Evolutionary conservation across 1,284 basidiomycete species (phyloP).

Genomic region (Bjerkandera adusta): DNA sequence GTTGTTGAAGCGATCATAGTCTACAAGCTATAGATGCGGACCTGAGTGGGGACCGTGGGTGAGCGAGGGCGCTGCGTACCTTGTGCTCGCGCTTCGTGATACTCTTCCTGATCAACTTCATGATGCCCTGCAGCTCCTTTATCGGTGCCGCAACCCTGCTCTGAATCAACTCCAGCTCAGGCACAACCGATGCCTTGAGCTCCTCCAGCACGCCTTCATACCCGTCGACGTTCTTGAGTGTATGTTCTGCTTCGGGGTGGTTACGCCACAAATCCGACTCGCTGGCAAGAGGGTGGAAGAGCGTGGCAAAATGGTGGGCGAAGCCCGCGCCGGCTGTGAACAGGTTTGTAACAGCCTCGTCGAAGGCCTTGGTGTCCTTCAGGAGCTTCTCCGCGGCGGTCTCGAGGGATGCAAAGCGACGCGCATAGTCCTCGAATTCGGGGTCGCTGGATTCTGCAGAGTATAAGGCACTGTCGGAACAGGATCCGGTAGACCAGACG

Average conservation of each 20-base stretch:
- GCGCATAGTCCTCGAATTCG: constrained; percentile 83
- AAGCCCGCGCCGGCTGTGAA: constrained; percentile 80
- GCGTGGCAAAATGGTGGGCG: constrained; percentile 69
- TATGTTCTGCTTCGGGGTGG: constrained; percentile 77
- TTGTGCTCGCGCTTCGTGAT: constrained; percentile 98
- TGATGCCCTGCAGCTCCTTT: constrained; percentile 85
- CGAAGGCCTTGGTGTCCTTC: constrained; percentile 90
- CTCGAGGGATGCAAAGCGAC: constrained; percentile 80
- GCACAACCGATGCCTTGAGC: constrained; percentile 73
- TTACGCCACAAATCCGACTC: constrained; percentile 83
- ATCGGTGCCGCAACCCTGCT: constrained; percentile 82
- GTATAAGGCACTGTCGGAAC: constrained; percentile 3
- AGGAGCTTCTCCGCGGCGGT: constrained; percentile 84
- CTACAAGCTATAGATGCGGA: constrained; percentile 59
- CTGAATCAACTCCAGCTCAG: constrained; percentile 96
- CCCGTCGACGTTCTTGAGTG: constrained; percentile 74
- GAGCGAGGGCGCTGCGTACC: constrained; percentile 37
- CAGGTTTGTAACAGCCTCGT: constrained; percentile 82
- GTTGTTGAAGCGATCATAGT: constrained; percentile 97
- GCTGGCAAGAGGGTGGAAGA: constrained; percentile 81
- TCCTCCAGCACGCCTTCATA: constrained; percentile 83
- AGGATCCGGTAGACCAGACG: constrained; percentile 31
- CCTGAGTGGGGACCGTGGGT: background rate
- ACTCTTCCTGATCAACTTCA: constrained; percentile 92
- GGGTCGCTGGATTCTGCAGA: constrained; percentile 77